These are phyloP conservation scores for Cyphellophora europaea DNA, from an alignment of 2,329 filamentous ascomycete species.

Conservation along the genomic window DNA sequence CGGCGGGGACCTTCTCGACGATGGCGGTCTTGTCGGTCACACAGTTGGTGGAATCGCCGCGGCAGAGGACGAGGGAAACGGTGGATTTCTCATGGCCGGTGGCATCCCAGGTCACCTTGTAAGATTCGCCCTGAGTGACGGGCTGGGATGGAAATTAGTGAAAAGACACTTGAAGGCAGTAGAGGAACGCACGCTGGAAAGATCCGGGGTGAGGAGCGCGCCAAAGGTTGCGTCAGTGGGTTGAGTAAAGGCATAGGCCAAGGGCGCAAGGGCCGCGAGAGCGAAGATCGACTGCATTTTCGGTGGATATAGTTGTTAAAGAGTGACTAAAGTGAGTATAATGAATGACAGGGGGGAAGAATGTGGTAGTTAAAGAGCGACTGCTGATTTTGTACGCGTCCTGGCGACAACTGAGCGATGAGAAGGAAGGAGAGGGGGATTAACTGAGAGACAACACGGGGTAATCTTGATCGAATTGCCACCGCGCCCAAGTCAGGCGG, in stretches of 20 bases:
- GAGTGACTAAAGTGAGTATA: background rate
- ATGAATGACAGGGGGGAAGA: background rate
- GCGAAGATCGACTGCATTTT: background rate
- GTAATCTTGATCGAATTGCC: too few relatives aligned
- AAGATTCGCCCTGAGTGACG: conserved; percentile 17
- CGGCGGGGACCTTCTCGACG: conserved; percentile 14
- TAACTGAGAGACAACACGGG: too few relatives aligned
- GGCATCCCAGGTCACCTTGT: conserved; percentile 17
- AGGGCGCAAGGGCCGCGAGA: conserved; percentile 46
- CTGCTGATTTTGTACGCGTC: too few relatives aligned
- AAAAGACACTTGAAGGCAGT: background rate
- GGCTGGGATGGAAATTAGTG: conserved; percentile 5
- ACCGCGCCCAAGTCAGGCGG: too few relatives aligned
- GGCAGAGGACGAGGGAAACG: conserved; percentile 19
- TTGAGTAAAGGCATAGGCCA: conserved; percentile 50
- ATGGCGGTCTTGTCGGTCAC: conserved; percentile 12
- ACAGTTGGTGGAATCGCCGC: conserved; percentile 17
- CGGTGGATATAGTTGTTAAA: background rate
- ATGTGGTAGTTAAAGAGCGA: background rate
- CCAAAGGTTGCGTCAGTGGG: conserved; percentile 13
- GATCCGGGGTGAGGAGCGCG: conserved; percentile 16
- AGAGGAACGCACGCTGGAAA: conserved; percentile 6
- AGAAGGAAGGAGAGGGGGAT: too few relatives aligned
- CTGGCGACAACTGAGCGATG: too few relatives aligned
- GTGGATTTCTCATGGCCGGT: conserved; percentile 12